phyloP scores from a whole-genome alignment of 163 green algal species.

The Dunaliella salina region DNA sequence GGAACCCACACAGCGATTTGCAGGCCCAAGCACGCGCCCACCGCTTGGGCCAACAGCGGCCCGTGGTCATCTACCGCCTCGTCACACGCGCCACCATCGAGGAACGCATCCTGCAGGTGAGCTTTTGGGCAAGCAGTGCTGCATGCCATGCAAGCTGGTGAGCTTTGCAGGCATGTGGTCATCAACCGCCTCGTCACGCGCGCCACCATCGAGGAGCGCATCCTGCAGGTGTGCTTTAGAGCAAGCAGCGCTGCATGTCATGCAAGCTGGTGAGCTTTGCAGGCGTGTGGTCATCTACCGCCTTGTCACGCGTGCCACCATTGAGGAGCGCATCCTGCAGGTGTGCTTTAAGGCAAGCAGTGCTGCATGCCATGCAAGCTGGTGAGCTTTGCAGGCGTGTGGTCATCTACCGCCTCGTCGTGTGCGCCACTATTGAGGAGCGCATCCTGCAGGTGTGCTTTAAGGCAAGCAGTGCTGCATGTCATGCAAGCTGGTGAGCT shows the following conservation, averaged over 20 bases:
- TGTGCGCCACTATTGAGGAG: conserved; percentile 76
- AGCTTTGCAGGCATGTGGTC: conserved; percentile 78
- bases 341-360: too few relatives aligned
- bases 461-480: too few relatives aligned
- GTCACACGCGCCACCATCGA: conserved; percentile 75
- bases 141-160: too few relatives aligned
- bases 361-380: too few relatives aligned
- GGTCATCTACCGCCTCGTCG: conserved; percentile 74
- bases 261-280: too few relatives aligned
- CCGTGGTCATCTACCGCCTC: conserved; percentile 74
- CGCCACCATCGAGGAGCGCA: conserved; percentile 80
- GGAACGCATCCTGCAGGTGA: conserved; percentile 82
- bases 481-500: too few relatives aligned
- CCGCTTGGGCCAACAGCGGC: conserved; percentile 66
- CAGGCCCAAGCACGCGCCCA: conserved; percentile 71
- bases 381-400: too few relatives aligned
- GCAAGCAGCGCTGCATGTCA: too few relatives aligned
- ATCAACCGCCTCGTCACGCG: conserved; percentile 68
- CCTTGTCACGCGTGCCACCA: conserved; percentile 67
- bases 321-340: conserved; percentile 90
- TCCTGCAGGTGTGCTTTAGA: conserved; percentile 75
- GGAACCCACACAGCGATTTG: conserved; percentile 73
- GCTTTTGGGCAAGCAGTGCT: too few relatives aligned
- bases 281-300: conserved; percentile 72
- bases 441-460: conserved; percentile 77